Base-by-base conservation (phyloP, 345 rosid genomes). In the Iberis pinnata region DNA sequence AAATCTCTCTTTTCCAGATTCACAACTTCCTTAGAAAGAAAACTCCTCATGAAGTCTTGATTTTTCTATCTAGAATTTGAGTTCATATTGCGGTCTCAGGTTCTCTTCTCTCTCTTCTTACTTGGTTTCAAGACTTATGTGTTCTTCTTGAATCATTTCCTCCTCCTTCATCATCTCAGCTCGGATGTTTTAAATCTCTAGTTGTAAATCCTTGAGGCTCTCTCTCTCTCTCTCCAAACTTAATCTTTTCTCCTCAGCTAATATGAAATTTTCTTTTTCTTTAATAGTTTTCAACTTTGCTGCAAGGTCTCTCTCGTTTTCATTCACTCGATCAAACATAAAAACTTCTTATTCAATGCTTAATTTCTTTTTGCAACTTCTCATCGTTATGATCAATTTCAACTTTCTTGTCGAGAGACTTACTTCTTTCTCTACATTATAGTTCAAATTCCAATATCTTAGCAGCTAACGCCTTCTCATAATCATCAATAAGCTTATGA, bases 271-370 rank as follows among this genome's bases (percentile, higher is more conserved):
- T 45, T 86, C 95, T 49, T 43, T 77, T 58, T 80, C 88, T 70
- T 79, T 82, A 12, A 78, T 27, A 42, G 62, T 48, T 78, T 86
- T 84, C 29, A 66, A 65, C 74, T 70, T 86, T 37, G 69, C 78
- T 66, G 79, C 88, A 46, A 80, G 72, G 38, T 79, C 95, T 61
- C 75, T 79, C 65, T 84, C 97, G 68, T 79, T 84, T 70, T 84
- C 97, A 65, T 75, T 80, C 57, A 80, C 74, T 70, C 86, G 86
- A 56, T 73, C 94, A 15, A 71, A 58, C 76, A n/a, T n/a, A n/a
- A n/a, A n/a, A n/a, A n/a, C n/a, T 80, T 89, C 68, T 46, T 71
- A 56, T 75, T 74, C 71, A 78, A 57, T 29, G 85, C 78, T 67
- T 82, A 79, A 65, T 73, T 88, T 56, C 74, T 64, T 63, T 76